Conservation (phyloP, 2,329 filamentous ascomycete genomes). For the Xylariaceae sp. region DNA sequence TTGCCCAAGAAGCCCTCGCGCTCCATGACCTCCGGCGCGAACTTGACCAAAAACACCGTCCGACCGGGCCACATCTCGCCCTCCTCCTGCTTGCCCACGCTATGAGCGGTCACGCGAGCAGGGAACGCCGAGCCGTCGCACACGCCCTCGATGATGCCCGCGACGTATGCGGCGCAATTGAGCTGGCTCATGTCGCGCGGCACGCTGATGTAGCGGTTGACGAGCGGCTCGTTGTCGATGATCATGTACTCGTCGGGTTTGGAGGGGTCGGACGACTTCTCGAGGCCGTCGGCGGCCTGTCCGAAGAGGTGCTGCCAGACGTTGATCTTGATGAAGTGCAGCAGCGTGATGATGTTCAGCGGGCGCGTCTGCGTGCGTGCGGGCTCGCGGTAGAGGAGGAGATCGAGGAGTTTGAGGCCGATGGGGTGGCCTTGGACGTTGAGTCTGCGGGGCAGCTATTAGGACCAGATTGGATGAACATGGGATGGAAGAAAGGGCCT, state of each 20-base stretch:
- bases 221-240: conserved; percentile 93
- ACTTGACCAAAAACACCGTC: conserved; percentile 93
- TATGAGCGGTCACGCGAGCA: conserved; percentile 85
- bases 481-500: conserved; percentile 19
- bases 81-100: conserved; percentile 51
- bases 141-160: conserved; percentile 90
- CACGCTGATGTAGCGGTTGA: conserved; percentile 89
- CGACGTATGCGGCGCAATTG: conserved; percentile 93
- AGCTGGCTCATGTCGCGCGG: conserved; percentile 94
- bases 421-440: conserved; percentile 91
- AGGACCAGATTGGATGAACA: background rate
- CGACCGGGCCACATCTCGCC: conserved; percentile 89
- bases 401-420: conserved; percentile 88
- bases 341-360: conserved; percentile 79
- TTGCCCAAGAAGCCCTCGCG: conserved; percentile 76
- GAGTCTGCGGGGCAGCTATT: conserved; percentile 49
- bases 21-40: conserved; percentile 85
- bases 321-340: conserved; percentile 91
- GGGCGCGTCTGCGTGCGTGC: conserved; percentile 68
- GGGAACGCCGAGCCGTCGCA: conserved; percentile 90
- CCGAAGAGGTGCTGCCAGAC: conserved; percentile 91
- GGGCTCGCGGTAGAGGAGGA: conserved; percentile 80
- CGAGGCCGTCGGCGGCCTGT: conserved; percentile 84
- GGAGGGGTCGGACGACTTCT: conserved; percentile 75
- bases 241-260: conserved; percentile 98